Percentiles rank a stretch among this genome's conserved stretches.
These are phyloP conservation scores for Pseudonitzschia pungens DNA, from an alignment of 108 stramenopile species.

Conservation along the genomic window DNA sequence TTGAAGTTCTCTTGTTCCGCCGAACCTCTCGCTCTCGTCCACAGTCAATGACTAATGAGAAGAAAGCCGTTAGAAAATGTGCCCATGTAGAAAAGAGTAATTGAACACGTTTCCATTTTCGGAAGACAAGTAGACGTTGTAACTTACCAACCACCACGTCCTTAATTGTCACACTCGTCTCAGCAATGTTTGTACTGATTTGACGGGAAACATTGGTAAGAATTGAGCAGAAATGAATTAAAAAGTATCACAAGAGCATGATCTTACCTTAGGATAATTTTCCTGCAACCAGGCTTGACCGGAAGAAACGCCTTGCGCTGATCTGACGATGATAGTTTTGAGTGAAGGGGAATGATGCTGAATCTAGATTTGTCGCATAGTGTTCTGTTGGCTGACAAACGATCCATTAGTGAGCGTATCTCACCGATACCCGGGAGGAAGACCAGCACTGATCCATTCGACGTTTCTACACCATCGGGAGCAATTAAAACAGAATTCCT, in stretches of 20 bases:
- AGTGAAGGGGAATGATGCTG: conserved; percentile 76
- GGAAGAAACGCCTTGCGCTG: conserved; percentile 71
- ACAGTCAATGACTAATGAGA: conserved; percentile 61
- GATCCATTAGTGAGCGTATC: conserved; percentile 79
- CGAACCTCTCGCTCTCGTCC: conserved; percentile 79
- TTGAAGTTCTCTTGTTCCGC: conserved; percentile 65
- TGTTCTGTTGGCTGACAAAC: conserved; percentile 49
- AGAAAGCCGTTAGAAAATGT: not conserved
- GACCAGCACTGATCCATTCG: conserved; percentile 73
- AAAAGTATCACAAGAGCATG: not conserved
- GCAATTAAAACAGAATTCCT: conserved; percentile 29
- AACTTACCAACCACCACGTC: conserved; percentile 78
- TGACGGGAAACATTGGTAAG: not conserved
- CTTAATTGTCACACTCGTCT: conserved; percentile 95
- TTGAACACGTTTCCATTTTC: not conserved
- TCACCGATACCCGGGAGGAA: conserved; percentile 94
- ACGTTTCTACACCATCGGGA: conserved; percentile 49
- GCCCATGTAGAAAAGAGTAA: not conserved
- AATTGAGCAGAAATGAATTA: not conserved
- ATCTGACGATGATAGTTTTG: conserved; percentile 61
- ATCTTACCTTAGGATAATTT: conserved; percentile 63
- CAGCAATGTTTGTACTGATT: conserved; percentile 71
- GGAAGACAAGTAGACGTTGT: not conserved
- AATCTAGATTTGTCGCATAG: conserved; percentile 47
- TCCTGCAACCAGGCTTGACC: conserved; percentile 50